Conservation (phyloP, 257 asterid genomes). For the Eustoma russellianum region DNA sequence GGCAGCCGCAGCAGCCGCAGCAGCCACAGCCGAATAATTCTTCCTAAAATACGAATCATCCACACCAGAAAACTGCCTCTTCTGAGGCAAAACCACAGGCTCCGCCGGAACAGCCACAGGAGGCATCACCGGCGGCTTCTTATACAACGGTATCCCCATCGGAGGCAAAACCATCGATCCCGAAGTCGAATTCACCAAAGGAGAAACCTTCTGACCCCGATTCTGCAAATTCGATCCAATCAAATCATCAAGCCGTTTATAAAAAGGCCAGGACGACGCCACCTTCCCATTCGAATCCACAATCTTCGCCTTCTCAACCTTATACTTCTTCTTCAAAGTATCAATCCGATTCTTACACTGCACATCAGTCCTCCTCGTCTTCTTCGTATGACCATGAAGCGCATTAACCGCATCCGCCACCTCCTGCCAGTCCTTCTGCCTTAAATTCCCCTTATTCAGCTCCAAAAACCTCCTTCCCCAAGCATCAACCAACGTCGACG, state of each 20-base stretch:
- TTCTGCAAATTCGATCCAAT: constrained; percentile 37
- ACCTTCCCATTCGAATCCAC: constrained; percentile 36
- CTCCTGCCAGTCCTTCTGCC: constrained; percentile 84
- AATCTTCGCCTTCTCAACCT: constrained; percentile 59
- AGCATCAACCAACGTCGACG: constrained; percentile 62
- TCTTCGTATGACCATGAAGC: constrained; percentile 55
- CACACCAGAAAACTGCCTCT: constrained; percentile 36
- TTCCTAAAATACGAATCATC: constrained; percentile 41
- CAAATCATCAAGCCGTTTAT: constrained; percentile 32
- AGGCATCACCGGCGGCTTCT: constrained; percentile 22
- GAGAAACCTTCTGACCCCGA: constrained; percentile 17
- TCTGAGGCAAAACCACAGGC: constrained; percentile 50
- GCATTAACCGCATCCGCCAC: constrained; percentile 67
- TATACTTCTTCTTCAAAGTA: constrained; percentile 85
- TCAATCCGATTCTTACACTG: constrained; percentile 93
- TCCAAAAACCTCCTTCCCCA: constrained; percentile 78
- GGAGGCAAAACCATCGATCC: constrained; percentile 13
- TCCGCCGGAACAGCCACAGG: constrained; percentile 32
- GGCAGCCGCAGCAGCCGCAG: constrained; percentile 25
- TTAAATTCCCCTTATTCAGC: constrained; percentile 66
- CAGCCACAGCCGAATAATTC: constrained; percentile 66
- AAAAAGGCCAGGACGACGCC: constrained; percentile 64
- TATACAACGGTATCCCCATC: constrained; percentile 21
- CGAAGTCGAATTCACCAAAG: constrained; percentile 8
- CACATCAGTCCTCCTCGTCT: constrained; percentile 58